Conservation (phyloP, 225 moss, liverwort and hornwort species). For the Climacium dendroides region DNA sequence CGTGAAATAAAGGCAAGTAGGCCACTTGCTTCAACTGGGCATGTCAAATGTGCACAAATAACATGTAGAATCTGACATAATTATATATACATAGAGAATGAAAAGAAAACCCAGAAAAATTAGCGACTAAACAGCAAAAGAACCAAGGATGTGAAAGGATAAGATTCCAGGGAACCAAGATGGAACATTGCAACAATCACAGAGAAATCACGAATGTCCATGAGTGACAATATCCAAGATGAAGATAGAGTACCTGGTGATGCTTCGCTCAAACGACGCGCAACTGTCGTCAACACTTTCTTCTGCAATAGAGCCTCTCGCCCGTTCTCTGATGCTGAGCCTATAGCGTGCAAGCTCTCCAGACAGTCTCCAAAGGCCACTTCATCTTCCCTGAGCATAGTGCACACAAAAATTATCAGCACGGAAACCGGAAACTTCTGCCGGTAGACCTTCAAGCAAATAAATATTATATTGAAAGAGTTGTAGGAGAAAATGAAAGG, state of each 20-base stretch:
- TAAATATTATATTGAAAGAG: neutral
- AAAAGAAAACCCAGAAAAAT: neutral
- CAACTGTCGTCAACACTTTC: conserved; percentile 29
- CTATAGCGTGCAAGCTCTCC: conserved; percentile 75
- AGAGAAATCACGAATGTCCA: neutral
- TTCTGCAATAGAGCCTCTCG: conserved; percentile 28
- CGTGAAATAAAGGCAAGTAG: neutral
- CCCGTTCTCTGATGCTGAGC: conserved; percentile 62
- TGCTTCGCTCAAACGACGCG: conserved; percentile 44
- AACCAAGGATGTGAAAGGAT: neutral
- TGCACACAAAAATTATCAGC: neutral
- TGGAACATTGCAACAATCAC: neutral
- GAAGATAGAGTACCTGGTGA: conserved; percentile 35
- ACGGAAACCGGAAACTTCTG: neutral
- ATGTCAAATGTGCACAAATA: neutral
- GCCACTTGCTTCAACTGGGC: neutral
- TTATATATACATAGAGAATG: neutral
- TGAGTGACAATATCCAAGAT: neutral
- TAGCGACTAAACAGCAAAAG: neutral
- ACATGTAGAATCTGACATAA: neutral
- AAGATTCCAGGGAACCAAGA: neutral
- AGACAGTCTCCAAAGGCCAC: conserved; percentile 68
- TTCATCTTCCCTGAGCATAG: conserved; percentile 52
- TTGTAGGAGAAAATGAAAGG: neutral
- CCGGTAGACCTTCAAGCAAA: neutral